Conservation (phyloP, 2,329 filamentous ascomycete genomes). For the Fusarium siculi region DNA sequence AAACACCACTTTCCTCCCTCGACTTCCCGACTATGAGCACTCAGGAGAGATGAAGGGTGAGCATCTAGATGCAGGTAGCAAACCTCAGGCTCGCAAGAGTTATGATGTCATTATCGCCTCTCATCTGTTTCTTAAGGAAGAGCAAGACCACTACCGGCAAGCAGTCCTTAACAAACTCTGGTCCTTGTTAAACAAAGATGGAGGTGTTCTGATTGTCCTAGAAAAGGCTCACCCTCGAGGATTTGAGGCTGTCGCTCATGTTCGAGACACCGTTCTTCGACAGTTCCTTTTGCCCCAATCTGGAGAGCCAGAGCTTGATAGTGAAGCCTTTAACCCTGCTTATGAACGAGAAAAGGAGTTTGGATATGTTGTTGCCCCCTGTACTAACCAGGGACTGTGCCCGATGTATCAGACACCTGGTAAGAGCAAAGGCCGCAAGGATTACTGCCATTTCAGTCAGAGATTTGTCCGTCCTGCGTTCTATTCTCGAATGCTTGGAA, state of each 20-base stretch:
- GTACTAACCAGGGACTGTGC: slow-evolving; percentile 88
- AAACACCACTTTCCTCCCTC: slow-evolving; percentile 91
- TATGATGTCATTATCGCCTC: slow-evolving; percentile 93
- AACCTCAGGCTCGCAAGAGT: slow-evolving; percentile 73
- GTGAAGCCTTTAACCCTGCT: slow-evolving; percentile 55
- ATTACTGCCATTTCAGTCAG: slow-evolving; percentile 92
- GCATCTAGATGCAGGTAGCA: slow-evolving; percentile 67
- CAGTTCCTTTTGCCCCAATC: slow-evolving; percentile 71
- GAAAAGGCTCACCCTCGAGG: slow-evolving; percentile 93
- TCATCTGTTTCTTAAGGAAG: slow-evolving; percentile 80
- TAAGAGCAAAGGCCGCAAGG: slow-evolving; percentile 78
- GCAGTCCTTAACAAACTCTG: slow-evolving; percentile 88
- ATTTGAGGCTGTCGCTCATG: slow-evolving; percentile 90
- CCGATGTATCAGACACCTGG: slow-evolving; percentile 87
- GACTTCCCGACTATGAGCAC: slow-evolving; percentile 87
- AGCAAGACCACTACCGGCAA: slow-evolving; percentile 81
- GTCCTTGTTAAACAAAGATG: slow-evolving; percentile 83
- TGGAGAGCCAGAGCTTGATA: slow-evolving; percentile 48
- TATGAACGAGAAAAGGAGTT: slow-evolving; percentile 61
- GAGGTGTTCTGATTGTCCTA: slow-evolving; percentile 85
- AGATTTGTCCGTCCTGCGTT: slow-evolving; percentile 87
- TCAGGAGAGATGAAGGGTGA: slow-evolving; percentile 67
- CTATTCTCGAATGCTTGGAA: slow-evolving; percentile 79
- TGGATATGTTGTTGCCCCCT: slow-evolving; percentile 77
- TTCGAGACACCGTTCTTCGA: slow-evolving; percentile 80